Conservation (phyloP, 2,329 filamentous ascomycete genomes). For the Calonectria hawksworthii region DNA sequence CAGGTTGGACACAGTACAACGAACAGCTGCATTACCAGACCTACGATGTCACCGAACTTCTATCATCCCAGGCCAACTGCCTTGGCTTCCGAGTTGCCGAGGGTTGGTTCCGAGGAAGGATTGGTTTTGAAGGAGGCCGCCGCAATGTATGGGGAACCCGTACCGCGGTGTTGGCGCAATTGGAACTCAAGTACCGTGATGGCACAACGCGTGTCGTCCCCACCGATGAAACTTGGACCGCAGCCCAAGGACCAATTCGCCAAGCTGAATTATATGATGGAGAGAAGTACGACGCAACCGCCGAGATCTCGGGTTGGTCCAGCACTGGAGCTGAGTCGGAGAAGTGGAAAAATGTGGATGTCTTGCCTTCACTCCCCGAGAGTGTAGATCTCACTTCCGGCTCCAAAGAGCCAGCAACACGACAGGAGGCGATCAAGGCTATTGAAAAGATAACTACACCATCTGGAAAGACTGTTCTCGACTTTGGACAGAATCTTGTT, state of each 20-base stretch:
- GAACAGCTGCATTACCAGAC: constrained; percentile 63
- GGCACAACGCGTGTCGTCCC: constrained; percentile 45
- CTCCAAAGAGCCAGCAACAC: constrained; percentile 55
- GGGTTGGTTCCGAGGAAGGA: constrained; percentile 63
- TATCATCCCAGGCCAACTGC: constrained; percentile 43
- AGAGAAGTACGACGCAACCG: constrained; percentile 62
- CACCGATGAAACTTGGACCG: constrained; percentile 57
- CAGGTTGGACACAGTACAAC: constrained; percentile 65
- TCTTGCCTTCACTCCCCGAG: constrained; percentile 26
- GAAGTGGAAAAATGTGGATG: constrained; percentile 32
- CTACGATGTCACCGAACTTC: constrained; percentile 61
- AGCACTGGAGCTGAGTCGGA: background rate
- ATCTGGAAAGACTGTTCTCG: constrained; percentile 62
- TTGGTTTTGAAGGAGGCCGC: constrained; percentile 46
- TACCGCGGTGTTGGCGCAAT: constrained; percentile 55
- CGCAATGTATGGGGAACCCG: constrained; percentile 55
- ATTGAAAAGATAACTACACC: constrained; percentile 46
- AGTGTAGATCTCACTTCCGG: constrained; percentile 52
- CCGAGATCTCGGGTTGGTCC: constrained; percentile 40
- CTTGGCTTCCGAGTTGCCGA: constrained; percentile 55
- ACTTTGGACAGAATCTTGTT: constrained; percentile 72
- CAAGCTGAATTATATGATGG: constrained; percentile 65
- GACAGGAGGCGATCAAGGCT: constrained; percentile 21
- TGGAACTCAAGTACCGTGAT: constrained; percentile 54
- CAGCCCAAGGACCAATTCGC: constrained; percentile 50